Conservation (phyloP, 805 yeast genomes). For the Yamadazyma akitaensis region DNA sequence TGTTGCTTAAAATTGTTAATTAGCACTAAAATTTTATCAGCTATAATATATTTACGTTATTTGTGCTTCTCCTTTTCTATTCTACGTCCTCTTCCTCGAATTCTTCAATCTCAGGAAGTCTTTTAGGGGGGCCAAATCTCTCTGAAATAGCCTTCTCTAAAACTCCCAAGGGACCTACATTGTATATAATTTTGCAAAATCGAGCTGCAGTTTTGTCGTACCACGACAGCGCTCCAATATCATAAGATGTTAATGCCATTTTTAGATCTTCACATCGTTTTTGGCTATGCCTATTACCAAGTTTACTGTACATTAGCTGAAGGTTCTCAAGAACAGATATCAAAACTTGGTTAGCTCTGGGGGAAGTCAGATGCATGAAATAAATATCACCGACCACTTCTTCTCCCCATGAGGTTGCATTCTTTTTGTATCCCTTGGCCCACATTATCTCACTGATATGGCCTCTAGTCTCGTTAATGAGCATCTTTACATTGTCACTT, state of each 20-base stretch:
- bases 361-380: conserved; percentile 24
- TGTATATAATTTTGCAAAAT: conserved; percentile 37
- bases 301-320: conserved; percentile 27
- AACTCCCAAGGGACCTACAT: conserved; percentile 41
- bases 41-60: too few relatives aligned
- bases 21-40: too few relatives aligned
- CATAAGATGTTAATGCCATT: conserved; percentile 24
- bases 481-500: conserved; percentile 23
- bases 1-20: too few relatives aligned
- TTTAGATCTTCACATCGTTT: conserved; percentile 27
- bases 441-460: conserved; percentile 42
- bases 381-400: conserved; percentile 37
- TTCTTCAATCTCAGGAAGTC: conserved; percentile 37
- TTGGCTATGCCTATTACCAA: conserved; percentile 21
- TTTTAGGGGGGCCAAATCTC: conserved; percentile 33
- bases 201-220: conserved; percentile 31
- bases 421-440: conserved; percentile 36
- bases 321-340: conserved; percentile 30
- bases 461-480: conserved; percentile 31
- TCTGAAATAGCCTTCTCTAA: conserved; percentile 38
- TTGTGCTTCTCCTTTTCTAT: conserved; percentile 4
- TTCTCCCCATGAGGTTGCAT: conserved; percentile 42
- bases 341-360: conserved; percentile 28
- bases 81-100: conserved; percentile 41
- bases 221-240: conserved; percentile 26